Evolutionary conservation across 306 rosid species (phyloP), one percentile per base, ranked within the genome.

Genomic region (Gastrolobium bilobum): DNA sequence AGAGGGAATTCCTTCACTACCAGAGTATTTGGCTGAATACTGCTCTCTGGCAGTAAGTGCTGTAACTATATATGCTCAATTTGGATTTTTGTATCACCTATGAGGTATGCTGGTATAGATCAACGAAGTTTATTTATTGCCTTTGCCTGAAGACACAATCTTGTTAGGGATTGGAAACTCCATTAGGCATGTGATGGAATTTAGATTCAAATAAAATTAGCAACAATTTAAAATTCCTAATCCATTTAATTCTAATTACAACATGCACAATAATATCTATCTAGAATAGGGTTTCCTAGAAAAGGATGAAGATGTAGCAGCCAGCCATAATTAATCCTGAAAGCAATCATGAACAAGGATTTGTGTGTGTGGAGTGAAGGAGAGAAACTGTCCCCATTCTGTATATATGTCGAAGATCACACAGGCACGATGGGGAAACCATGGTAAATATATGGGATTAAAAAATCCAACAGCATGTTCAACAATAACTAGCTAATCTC

Each of bases 21-120:
- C 97, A 44, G 93, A 93, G 63, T 95, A 82, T 85, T 81, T 95
- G 89, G 98, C 96, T 48, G 89, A 86, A 72, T 95, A 95, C 88
- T 95, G 98, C 82, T 89, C 89, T 71, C 29, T 79, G 2, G 43
- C 92, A 48, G 99, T 95, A 93, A 90, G 97, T 90, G 26, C 47
- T 64, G 35, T 56, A 40, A 61, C 64, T 74, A 59, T 66, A 47
- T 72, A 26, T 61, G 63, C 70, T 73, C 29, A 63, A 64, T 38
- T 38, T 67, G 39, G 11, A 44, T 50, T 34, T 64, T 20, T 29
- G 1, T 67, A 29, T 47, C 3, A 31, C 56, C 9, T 37, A 10
- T 10, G 39, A 9, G 9, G 38, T 75, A 42, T 52, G 51, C 13
- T 33, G 79, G 44, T n/a, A 50, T 46, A 53, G 15, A 61, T 63